Evolutionary conservation across 164 flowering plant species (phyloP).

Genomic region (Dillenia turbinata): DNA sequence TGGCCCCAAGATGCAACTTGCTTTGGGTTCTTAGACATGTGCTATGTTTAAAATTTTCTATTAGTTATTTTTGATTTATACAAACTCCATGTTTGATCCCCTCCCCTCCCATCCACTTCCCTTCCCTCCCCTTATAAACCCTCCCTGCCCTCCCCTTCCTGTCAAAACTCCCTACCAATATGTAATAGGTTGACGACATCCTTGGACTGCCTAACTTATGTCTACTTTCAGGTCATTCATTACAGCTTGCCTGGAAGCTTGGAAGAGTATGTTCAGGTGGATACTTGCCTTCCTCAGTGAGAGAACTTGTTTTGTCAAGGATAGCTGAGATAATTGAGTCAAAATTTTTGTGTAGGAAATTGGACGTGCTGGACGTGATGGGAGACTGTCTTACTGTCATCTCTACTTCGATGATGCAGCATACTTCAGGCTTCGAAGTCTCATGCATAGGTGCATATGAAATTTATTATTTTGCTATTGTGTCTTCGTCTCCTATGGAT

Average conservation of each 20-base stretch:
- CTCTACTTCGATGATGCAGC: slow-evolving; percentile 68
- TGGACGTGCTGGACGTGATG: slow-evolving; percentile 98
- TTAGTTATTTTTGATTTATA: no score
- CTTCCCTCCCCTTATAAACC: no score
- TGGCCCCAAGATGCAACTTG: no score
- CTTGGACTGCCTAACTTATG: no score
- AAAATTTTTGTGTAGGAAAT: slow-evolving; percentile 51
- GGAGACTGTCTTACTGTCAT: slow-evolving; percentile 80
- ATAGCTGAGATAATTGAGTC: slow-evolving; percentile 6
- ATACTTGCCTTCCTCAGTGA: background rate
- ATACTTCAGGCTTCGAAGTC: slow-evolving; percentile 79
- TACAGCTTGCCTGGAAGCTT: slow-evolving; percentile 93
- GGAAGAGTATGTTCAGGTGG: slow-evolving; percentile 98
- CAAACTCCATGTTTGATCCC: no score
- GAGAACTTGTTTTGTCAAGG: background rate
- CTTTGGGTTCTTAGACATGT: no score
- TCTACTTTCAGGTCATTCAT: slow-evolving; percentile 71
- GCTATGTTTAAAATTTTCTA: no score
- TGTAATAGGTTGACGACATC: no score
- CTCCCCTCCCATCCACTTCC: no score
- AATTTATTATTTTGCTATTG: background rate
- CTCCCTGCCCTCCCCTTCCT: no score
- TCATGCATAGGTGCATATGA: slow-evolving; percentile 55
- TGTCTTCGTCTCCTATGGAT: background rate
- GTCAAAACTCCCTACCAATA: no score